Evolutionary conservation across 2,329 filamentous ascomycete genomes (phyloP).

Genomic region (Phialocephala sp.): DNA sequence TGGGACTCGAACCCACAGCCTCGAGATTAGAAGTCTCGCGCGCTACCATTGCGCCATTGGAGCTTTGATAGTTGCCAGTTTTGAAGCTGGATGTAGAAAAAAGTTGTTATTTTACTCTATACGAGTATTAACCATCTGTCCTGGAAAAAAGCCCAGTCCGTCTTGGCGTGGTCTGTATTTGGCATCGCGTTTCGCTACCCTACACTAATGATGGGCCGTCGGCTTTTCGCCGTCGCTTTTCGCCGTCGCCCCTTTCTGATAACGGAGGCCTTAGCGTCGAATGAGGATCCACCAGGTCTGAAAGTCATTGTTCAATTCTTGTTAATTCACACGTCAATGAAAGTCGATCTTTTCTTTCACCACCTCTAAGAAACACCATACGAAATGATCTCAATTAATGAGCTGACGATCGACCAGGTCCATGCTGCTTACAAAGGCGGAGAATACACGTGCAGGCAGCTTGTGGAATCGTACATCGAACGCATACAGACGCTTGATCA

Average conservation of each 20-base stretch:
- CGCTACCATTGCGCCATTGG: conserved; percentile 10
- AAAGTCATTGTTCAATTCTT: too few species aligned
- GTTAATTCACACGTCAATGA: background rate
- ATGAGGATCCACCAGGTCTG: too few species aligned
- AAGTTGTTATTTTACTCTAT: background rate
- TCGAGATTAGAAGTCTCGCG: conserved; percentile 11
- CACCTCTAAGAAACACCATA: background rate
- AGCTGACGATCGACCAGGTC: conserved; percentile 26
- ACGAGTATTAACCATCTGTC: background rate
- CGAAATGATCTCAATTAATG: conserved; percentile 23
- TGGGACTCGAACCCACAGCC: conserved; percentile 11
- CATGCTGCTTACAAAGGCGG: conserved; percentile 24
- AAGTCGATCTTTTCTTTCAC: background rate
- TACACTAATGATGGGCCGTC: too few species aligned
- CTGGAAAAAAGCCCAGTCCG: too few species aligned
- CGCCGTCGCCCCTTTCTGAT: too few species aligned
- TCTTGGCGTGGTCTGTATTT: too few species aligned
- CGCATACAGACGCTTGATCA: conserved; percentile 25
- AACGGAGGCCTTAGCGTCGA: too few species aligned
- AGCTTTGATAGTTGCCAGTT: background rate
- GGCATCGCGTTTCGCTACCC: too few species aligned
- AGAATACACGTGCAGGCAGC: conserved; percentile 25
- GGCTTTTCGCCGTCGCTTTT: too few species aligned
- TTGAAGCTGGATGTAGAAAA: background rate
- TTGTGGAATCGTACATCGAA: conserved; percentile 25